Evolutionary conservation across 768 basidiomycete species (phyloP), one percentile per base, ranked within the genome.

Genomic region (Holtermannia corniformis): DNA sequence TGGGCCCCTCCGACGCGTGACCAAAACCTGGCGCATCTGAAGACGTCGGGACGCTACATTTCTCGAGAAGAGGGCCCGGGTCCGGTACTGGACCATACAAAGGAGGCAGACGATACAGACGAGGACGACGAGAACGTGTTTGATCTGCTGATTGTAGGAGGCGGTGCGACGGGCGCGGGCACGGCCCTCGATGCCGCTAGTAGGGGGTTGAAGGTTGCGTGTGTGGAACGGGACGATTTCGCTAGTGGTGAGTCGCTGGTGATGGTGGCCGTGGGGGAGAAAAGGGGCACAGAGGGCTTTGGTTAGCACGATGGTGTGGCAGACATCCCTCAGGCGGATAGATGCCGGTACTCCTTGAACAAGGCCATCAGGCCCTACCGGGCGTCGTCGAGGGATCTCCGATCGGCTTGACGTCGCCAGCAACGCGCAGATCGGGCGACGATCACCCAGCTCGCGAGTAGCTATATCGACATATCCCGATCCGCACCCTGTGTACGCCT

Each of bases 111-210:
- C 2, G 49, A 55, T 37, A 57, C 59, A 53, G 56, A 66, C 22
- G 59, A 69, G 1, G 75, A 75, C 1, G 76, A 78, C 19, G 78
- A 81, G 13, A 79, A 80, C 42, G 60, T 71, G 47, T 87, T 87
- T 57, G 89, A 92, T 72, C 63, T 91, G 24, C 74, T 92, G 46
- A 76, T 96, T 60, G 82, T 96, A 26, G 93, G 92, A 23, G 92
- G 93, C 37, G 93, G 93, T 19, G 93, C 93, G 3, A 96, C 91
- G 1, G 93, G 93, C 47, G 86, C 91, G 0, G 93, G 95, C 41
- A 85, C 91, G n/a, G 93, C 92, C 5, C 80, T 99, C 12, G 93
- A 97, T 71, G 93, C 93, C 43, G 90, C 87, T 4, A 86, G 82
- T 64, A 76, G 93, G 52, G 92, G 95, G 0, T 77, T 99, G 42